A percentile compares a stretch with the other conserved stretches of the same genome.
phyloP scores from a whole-genome alignment of 176 grass and related monocot species.

The Carex myosuroides region DNA sequence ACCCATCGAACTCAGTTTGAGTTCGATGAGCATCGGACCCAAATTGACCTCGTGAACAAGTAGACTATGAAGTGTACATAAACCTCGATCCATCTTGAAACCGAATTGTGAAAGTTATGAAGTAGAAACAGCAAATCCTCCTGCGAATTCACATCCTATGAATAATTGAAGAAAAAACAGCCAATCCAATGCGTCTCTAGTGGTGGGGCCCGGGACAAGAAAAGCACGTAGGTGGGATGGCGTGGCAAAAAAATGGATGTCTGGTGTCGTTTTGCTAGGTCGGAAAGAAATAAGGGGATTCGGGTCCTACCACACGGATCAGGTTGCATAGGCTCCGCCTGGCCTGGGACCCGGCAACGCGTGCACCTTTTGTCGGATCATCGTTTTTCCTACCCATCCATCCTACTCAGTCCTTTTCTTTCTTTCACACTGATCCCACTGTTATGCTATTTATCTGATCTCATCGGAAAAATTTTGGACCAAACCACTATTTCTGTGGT shows the following conservation, averaged over 20 bases:
- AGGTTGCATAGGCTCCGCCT: not conserved
- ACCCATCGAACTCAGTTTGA: too few species aligned
- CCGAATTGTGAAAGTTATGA: too few species aligned
- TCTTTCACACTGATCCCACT: not conserved
- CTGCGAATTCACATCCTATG: too few species aligned
- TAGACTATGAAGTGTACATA: too few species aligned
- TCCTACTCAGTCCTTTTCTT: not conserved
- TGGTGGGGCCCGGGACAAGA: too few species aligned
- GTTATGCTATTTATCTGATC: not conserved
- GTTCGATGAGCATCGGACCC: too few species aligned
- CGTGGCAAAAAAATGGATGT: not conserved
- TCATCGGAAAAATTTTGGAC: not conserved
- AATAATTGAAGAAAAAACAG: too few species aligned
- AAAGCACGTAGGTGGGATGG: too few species aligned
- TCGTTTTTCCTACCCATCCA: not conserved
- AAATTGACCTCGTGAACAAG: too few species aligned
- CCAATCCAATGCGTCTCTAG: too few species aligned
- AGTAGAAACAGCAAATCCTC: too few species aligned
- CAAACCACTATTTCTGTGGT: not conserved
- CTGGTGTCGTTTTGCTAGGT: not conserved
- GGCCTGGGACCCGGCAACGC: not conserved
- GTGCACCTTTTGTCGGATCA: not conserved
- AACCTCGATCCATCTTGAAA: too few species aligned
- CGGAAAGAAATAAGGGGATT: not conserved
- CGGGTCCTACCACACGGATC: conserved; percentile 13